Percentiles rank a stretch among this genome's conserved stretches.
Conservation (phyloP, 306 rosid species). For the Castanopsis chinensis region DNA sequence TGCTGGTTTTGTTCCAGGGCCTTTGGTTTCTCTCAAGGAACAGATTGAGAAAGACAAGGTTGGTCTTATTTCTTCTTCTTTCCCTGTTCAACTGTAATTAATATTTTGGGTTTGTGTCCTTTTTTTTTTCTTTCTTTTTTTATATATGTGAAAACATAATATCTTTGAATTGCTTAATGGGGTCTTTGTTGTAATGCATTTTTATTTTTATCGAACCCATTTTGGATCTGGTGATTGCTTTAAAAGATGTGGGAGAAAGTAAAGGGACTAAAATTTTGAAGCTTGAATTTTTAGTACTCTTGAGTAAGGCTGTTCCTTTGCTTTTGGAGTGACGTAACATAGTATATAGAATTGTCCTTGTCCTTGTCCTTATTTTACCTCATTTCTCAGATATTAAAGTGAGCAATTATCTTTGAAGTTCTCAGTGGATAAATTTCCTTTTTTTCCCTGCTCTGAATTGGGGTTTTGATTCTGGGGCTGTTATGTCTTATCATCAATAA, state of each 20-base stretch:
- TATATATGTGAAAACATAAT: not conserved
- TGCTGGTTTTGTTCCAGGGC: conserved; percentile 70
- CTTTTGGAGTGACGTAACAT: not conserved
- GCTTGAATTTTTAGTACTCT: not conserved
- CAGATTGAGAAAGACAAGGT: conserved; percentile 97
- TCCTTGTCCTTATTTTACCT: not conserved
- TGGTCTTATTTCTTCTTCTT: conserved; percentile 3
- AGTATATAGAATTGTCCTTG: not conserved
- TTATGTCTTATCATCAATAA: not conserved
- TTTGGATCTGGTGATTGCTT: not conserved
- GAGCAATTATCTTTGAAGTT: not conserved
- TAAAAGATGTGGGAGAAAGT: not conserved
- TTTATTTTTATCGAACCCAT: not conserved
- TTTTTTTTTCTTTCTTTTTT: not conserved
- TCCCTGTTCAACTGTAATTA: too few species aligned
- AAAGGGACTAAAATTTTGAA: not conserved
- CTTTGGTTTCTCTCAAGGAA: conserved; percentile 85
- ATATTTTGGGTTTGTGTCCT: conserved; percentile 20
- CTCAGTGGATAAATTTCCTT: not conserved
- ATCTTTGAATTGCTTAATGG: not conserved
- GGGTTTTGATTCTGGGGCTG: not conserved
- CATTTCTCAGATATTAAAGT: not conserved
- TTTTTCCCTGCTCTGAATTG: not conserved
- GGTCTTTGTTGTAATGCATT: not conserved
- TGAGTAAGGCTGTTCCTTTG: not conserved